These are phyloP conservation scores for Ciborinia camelliae DNA, from an alignment of 2,329 filamentous ascomycete species.

Conservation along the genomic window DNA sequence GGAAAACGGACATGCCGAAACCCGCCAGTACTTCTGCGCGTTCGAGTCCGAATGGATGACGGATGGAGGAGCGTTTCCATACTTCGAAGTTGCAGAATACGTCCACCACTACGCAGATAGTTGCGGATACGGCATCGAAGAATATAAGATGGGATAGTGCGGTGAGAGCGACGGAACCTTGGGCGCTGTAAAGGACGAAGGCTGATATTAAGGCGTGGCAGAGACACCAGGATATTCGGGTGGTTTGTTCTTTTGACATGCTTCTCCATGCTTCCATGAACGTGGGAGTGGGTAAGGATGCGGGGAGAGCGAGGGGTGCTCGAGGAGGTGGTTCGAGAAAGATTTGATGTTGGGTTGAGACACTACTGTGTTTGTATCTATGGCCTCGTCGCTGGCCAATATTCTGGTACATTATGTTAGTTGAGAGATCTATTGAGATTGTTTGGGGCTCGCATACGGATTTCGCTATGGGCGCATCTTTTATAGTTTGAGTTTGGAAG, in stretches of 20 bases:
- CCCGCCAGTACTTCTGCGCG: slow-evolving; percentile 90
- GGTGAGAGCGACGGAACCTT: slow-evolving; percentile 85
- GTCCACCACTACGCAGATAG: slow-evolving; percentile 88
- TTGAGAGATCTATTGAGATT: background rate
- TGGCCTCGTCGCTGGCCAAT: slow-evolving; percentile 90
- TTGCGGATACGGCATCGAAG: slow-evolving; percentile 90
- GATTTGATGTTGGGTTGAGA: slow-evolving; percentile 85
- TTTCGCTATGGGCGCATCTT: slow-evolving; percentile 68
- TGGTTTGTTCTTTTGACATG: slow-evolving; percentile 84
- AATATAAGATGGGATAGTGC: slow-evolving; percentile 90
- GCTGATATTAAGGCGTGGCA: slow-evolving; percentile 81
- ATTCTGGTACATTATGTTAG: slow-evolving; percentile 53
- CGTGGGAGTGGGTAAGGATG: slow-evolving; percentile 88
- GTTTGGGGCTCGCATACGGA: slow-evolving; percentile 52
- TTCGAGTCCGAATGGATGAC: slow-evolving; percentile 91
- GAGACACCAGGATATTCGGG: slow-evolving; percentile 81
- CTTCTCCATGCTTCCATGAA: slow-evolving; percentile 81
- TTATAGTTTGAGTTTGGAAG: slow-evolving; percentile 80
- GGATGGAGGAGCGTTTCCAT: slow-evolving; percentile 88
- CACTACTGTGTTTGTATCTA: slow-evolving; percentile 95
- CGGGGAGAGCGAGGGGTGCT: slow-evolving; percentile 82
- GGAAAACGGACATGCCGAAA: slow-evolving; percentile 91
- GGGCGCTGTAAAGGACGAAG: slow-evolving; percentile 80
- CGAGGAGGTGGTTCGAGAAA: slow-evolving; percentile 88
- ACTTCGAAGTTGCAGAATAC: slow-evolving; percentile 96